Evolutionary conservation across 2,329 filamentous ascomycete species (phyloP).

Genomic region (Ascochyta pisi): DNA sequence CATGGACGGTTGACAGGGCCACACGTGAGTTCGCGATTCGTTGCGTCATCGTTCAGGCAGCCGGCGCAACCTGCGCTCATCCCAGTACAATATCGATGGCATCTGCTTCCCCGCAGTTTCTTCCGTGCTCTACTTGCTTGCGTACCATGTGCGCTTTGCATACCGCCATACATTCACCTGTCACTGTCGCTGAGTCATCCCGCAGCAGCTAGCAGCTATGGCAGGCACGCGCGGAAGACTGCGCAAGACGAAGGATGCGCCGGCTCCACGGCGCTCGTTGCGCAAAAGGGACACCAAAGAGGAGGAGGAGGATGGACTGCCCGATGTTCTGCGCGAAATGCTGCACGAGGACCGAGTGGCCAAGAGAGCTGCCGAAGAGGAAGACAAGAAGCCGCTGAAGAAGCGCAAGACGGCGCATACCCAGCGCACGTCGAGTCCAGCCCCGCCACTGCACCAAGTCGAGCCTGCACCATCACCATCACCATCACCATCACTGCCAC

Average conservation of each 20-base stretch:
- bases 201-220: conserved; percentile 27
- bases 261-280: conserved; percentile 33
- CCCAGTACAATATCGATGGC: background rate
- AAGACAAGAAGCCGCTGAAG: conserved; percentile 49
- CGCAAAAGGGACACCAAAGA: conserved; percentile 29
- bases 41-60: conserved; percentile 15
- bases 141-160: background rate
- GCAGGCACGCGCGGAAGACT: conserved; percentile 34
- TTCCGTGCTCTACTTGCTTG: background rate
- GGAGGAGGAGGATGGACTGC: conserved; percentile 40
- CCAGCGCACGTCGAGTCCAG: conserved; percentile 12
- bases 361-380: conserved; percentile 34
- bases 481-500: conserved; percentile 8
- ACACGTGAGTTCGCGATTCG: conserved; percentile 15
- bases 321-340: conserved; percentile 56
- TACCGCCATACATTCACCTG: background rate
- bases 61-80: conserved; percentile 1
- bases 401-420: conserved; percentile 38
- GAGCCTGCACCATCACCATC: background rate
- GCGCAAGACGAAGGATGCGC: conserved; percentile 26
- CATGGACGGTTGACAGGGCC: background rate
- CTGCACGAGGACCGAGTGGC: conserved; percentile 50
- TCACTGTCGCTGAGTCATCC: background rate
- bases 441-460: background rate
- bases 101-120: background rate